Base-by-base conservation (phyloP, 129 eudicot species). In the Heracleum sosnowskyi region DNA sequence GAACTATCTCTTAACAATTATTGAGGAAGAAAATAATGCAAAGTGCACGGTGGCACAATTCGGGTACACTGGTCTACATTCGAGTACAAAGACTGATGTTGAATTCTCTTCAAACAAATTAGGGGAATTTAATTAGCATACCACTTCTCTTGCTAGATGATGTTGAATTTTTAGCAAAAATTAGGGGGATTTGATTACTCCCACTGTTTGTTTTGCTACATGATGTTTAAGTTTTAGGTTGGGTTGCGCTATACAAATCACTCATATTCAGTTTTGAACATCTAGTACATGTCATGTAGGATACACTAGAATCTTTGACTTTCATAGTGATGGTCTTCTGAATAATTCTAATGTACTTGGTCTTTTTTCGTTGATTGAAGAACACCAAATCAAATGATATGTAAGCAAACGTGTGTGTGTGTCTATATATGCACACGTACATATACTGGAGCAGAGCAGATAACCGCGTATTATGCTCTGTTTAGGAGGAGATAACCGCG, bases 231-330 rank as follows among this genome's bases (percentile, higher is more conserved):
- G 64, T 57, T 57, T n/a, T 24, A 57, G 64, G 4, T 57, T 57
- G 64, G 64, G 4, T 57, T 57, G 64, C 31, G 10, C 64, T 57
- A 0, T 8, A 24, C 64, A 24, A 24, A 57, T 57, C 73, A 69
- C 46, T 35, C 46, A 2, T 36, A 34, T 47, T 36, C 29, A 70
- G 10, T 36, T 35, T 69, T 24, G 47, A 53, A 22, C 73, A 69
- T 69, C 44, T 69, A 69, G 41, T 34, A 31, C 74, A 33, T 69
- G 74, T 69, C 74, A 69, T 35, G 74, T 69, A 33, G 40, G 73
- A 69, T 33, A 5, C 11, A n/a, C n/a, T n/a, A 69, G 45, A 70
- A 35, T 35, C 75, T 70, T 70, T 70, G 75, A 70, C 45, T 9
- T 69, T 36, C 40, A 37, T 70, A 22, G 42, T 70, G 28, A 18